Evolutionary conservation across 225 moss, liverwort and hornwort species (phyloP), one percentile per base, ranked within the genome.

Genomic region (Marchantia paleacea): DNA sequence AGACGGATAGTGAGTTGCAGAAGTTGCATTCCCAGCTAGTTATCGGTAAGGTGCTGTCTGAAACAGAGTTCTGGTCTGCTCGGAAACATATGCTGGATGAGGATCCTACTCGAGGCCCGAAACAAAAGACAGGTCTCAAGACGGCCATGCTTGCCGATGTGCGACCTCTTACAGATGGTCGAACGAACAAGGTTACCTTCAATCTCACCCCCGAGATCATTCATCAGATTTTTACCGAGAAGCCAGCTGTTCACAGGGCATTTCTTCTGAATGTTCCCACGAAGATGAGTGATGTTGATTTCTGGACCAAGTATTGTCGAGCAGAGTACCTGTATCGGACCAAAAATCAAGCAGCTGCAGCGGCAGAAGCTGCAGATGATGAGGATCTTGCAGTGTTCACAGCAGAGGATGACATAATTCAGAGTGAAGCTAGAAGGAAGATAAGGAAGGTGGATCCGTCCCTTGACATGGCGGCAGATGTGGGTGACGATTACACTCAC

Each of bases 271-370:
- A 90, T 55, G 97, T 99, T 26, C 97, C 97, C 49, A 85, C 87
- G 54, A 93, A 91, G 87, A 95, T 99, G 95, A 86, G 85, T 47
- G 97, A 93, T 75, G 86, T 88, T 65, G 92, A 88, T 47, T 99
- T 99, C 73, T 99, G 97, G 97, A 99, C 95, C 61, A 99, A 99
- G 86, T 99, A 99, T 78, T 99, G 97, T 75, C 86, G 97, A 79
- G 97, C 97, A 22, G 97, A 99, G 78, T 99, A 99, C 84, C 88
- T 99, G 55, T 99, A 91, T 52, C 85, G 97, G 84, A 99, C 97
- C 7, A 99, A 93, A 75, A 99, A 95, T 76, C 86, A 90, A 63
- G 97, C 95, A 67, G 95, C 97, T 28, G 97, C 97, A 48, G 93
- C 91, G 50, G 97, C 97, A 10, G 97, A 99, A 85, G 93, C 97